Percentiles rank a stretch among this genome's conserved stretches.
Evolutionary conservation across 768 basidiomycete genomes (phyloP).

Genomic region (Leccinellum luteum): DNA sequence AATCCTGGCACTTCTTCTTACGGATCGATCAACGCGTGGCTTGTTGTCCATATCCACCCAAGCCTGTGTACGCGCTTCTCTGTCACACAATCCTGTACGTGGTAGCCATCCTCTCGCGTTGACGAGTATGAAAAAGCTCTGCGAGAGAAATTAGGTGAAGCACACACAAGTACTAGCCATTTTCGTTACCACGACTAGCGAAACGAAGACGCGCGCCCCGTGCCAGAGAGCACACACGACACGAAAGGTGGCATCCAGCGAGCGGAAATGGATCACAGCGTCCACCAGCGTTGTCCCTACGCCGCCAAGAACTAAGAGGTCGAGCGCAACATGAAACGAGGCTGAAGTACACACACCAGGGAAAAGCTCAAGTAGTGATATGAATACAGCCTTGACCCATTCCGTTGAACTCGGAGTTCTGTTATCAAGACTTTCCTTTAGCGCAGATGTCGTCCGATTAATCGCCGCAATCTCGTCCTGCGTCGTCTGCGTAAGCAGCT

Average conservation of each 20-base stretch:
- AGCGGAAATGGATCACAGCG: conserved; percentile 25
- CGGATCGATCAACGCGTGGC: not conserved
- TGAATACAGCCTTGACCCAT: conserved; percentile 21
- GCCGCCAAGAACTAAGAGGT: not conserved
- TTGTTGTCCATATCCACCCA: conserved; percentile 8
- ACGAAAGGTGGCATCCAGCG: conserved; percentile 24
- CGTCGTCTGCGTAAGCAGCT: conserved; percentile 38
- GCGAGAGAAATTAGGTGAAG: conserved; percentile 4
- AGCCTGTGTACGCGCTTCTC: not conserved
- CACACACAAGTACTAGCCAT: not conserved
- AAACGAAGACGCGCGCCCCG: conserved; percentile 32
- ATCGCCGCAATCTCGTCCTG: conserved; percentile 46
- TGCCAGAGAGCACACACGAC: conserved; percentile 30
- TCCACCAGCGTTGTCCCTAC: conserved; percentile 12
- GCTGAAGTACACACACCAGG: conserved; percentile 25
- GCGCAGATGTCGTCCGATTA: conserved; percentile 39
- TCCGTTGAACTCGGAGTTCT: conserved; percentile 11
- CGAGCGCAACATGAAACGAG: not conserved
- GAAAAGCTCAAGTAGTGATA: conserved; percentile 13
- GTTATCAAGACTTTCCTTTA: conserved; percentile 28
- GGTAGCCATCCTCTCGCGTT: conserved; percentile 24
- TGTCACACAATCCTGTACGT: not conserved
- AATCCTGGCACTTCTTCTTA: conserved; percentile 1
- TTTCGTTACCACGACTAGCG: conserved; percentile 41
- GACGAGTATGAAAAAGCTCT: conserved; percentile 39